Conservation (phyloP, 352 stramenopile species). For the Pythium pyrilobum region DNA sequence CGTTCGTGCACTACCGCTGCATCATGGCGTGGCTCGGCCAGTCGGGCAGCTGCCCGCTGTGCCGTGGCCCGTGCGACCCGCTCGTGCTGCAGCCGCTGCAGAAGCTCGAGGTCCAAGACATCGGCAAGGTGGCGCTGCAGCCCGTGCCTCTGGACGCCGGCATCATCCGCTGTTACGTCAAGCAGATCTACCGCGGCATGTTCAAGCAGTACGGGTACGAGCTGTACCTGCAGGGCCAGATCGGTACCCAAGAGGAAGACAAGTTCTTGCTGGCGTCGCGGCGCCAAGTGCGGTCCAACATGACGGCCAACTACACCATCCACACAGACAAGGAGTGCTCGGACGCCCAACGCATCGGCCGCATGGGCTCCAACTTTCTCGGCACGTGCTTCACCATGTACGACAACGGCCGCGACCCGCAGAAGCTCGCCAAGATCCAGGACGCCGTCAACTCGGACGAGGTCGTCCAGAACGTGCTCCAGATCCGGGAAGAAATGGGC, state of each 20-base stretch:
- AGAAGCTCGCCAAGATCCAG: conserved; percentile 86
- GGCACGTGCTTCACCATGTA: conserved; percentile 86
- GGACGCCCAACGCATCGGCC: conserved; percentile 68
- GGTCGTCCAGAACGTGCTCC: conserved; percentile 72
- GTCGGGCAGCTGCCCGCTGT: conserved; percentile 78
- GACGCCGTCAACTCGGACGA: conserved; percentile 72
- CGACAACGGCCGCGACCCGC: conserved; percentile 82
- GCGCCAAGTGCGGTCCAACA: conserved; percentile 83
- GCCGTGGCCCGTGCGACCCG: conserved; percentile 71
- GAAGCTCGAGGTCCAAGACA: conserved; percentile 77
- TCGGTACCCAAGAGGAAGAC: conserved; percentile 79
- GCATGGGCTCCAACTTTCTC: conserved; percentile 87
- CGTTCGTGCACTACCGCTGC: conserved; percentile 81
- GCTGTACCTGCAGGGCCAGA: conserved; percentile 77
- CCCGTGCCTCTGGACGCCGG: conserved; percentile 76
- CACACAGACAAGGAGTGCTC: conserved; percentile 78
- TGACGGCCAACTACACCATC: conserved; percentile 86
- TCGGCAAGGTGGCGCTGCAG: conserved; percentile 69
- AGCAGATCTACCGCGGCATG: conserved; percentile 82
- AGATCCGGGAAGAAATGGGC: conserved; percentile 82
- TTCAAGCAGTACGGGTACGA: conserved; percentile 88
- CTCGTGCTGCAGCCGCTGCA: conserved; percentile 79
- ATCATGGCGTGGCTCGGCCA: conserved; percentile 88
- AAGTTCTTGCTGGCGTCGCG: conserved; percentile 69
- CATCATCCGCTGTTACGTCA: conserved; percentile 86